Evolutionary conservation across 2,329 filamentous ascomycete genomes (phyloP).

Genomic region (Rutstroemia sydowiana): DNA sequence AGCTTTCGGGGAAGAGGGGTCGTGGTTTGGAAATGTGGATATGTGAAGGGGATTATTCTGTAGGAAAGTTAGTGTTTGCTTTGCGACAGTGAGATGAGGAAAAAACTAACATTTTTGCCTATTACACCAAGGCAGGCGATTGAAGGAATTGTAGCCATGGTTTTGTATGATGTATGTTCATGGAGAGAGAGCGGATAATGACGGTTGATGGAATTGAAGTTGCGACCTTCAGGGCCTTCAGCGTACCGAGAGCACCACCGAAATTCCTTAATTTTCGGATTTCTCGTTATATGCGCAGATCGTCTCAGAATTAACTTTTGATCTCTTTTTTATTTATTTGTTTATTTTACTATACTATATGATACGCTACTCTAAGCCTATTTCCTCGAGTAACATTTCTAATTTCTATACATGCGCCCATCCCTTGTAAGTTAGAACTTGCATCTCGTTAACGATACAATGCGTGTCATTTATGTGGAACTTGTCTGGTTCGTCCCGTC

Average conservation of each 20-base stretch:
- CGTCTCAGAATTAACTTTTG: not conserved
- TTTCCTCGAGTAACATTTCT: not conserved
- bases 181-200: slow-evolving; percentile 2
- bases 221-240: not conserved
- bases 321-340: not conserved
- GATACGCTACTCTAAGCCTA: not conserved
- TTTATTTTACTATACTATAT: not conserved
- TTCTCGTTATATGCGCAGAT: not conserved
- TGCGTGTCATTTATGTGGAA: slow-evolving; percentile 39
- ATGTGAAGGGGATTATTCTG: slow-evolving; percentile 97
- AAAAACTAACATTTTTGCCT: slow-evolving; percentile 69
- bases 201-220: slow-evolving; percentile 5
- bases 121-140: slow-evolving; percentile 93
- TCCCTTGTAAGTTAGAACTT: slow-evolving; percentile 48
- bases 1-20: slow-evolving; percentile 62
- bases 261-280: not conserved
- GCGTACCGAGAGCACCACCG: not conserved
- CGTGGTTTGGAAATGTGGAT: slow-evolving; percentile 65
- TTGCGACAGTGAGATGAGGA: not conserved
- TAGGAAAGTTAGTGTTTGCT: not conserved
- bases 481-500: slow-evolving; percentile 26
- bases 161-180: slow-evolving; percentile 5
- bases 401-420: slow-evolving; percentile 43
- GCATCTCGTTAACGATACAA: slow-evolving; percentile 55
- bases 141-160: slow-evolving; percentile 57